Evolutionary conservation across 495 filamentous ascomycete genomes (phyloP).

Genomic region (Aspergillus wentii): DNA sequence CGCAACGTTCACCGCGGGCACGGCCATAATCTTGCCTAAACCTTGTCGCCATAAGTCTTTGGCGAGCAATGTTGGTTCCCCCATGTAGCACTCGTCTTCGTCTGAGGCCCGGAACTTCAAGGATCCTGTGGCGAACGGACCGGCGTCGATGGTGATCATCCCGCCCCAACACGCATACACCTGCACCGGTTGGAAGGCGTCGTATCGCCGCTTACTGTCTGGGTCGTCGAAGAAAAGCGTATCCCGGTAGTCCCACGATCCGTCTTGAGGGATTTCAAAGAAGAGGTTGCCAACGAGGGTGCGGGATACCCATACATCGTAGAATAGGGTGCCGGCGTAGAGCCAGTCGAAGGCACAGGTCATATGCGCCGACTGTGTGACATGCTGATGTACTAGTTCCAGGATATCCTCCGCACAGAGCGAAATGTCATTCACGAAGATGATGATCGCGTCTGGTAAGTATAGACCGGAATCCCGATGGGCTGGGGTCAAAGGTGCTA

Average conservation of each 20-base stretch:
- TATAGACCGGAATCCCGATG: conserved; percentile 5
- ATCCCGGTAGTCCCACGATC: conserved; percentile 33
- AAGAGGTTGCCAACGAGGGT: conserved; percentile 44
- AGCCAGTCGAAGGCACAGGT: conserved; percentile 52
- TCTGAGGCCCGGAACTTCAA: conserved; percentile 29
- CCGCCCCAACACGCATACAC: conserved; percentile 54
- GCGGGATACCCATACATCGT: conserved; percentile 49
- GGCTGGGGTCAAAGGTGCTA: conserved; percentile 30
- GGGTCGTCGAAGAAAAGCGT: conserved; percentile 44
- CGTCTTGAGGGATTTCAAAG: conserved; percentile 41
- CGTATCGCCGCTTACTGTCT: conserved; percentile 16
- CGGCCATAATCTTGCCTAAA: conserved; percentile 41
- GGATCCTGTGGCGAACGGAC: conserved; percentile 23
- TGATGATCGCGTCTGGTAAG: conserved; percentile 29
- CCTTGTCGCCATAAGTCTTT: conserved; percentile 46
- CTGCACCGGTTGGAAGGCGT: conserved; percentile 36
- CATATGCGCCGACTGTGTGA: conserved; percentile 42
- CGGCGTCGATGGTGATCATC: conserved; percentile 28
- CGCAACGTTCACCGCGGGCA: conserved; percentile 45
- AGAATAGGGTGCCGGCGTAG: conserved; percentile 36
- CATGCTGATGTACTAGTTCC: conserved; percentile 43
- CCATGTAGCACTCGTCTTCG: conserved; percentile 38
- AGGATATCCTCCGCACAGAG: conserved; percentile 49
- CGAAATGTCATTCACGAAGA: conserved; percentile 48
- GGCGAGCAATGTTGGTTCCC: conserved; percentile 42